Conservation (phyloP, 2,329 filamentous ascomycete genomes). For the Paramyrothecium sp. region DNA sequence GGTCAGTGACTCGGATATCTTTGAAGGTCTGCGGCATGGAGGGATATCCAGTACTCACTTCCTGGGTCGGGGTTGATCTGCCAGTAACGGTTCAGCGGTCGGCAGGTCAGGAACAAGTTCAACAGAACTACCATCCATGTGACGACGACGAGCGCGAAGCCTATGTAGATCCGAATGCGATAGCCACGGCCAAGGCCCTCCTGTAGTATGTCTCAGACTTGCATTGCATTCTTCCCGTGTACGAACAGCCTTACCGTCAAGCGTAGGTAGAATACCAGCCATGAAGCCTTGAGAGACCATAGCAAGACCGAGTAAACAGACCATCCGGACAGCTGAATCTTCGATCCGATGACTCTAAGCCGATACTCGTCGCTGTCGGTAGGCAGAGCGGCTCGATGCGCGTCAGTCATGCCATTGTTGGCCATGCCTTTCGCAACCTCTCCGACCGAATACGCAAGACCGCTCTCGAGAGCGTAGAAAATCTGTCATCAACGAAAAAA, state of each 20-base stretch:
- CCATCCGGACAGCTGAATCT: constrained; percentile 53
- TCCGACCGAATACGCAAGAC: constrained; percentile 45
- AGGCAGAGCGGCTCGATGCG: constrained; percentile 39
- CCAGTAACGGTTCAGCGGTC: constrained; percentile 52
- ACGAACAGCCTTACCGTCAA: too few relatives aligned
- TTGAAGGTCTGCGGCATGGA: too few relatives aligned
- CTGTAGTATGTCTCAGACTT: background rate
- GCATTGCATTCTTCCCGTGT: too few relatives aligned
- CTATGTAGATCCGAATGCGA: constrained; percentile 36
- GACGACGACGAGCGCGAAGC: constrained; percentile 41
- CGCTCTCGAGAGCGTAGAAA: constrained; percentile 35
- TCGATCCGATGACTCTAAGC: constrained; percentile 39
- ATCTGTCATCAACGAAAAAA: constrained; percentile 26
- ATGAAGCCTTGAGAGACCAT: constrained; percentile 51
- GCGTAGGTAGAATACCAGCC: constrained; percentile 51
- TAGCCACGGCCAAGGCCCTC: constrained; percentile 14
- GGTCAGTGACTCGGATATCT: too few relatives aligned
- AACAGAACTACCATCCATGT: constrained; percentile 47
- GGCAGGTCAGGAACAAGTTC: constrained; percentile 49
- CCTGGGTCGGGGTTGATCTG: constrained; percentile 57
- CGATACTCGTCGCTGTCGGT: constrained; percentile 40
- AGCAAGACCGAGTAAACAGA: constrained; percentile 47
- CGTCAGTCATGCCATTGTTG: constrained; percentile 53
- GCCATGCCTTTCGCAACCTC: constrained; percentile 44
- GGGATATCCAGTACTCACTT: constrained; percentile 37